These are phyloP conservation scores for Tolypocladium tropicale DNA, from an alignment of 2,329 filamentous ascomycete species.

Conservation along the genomic window DNA sequence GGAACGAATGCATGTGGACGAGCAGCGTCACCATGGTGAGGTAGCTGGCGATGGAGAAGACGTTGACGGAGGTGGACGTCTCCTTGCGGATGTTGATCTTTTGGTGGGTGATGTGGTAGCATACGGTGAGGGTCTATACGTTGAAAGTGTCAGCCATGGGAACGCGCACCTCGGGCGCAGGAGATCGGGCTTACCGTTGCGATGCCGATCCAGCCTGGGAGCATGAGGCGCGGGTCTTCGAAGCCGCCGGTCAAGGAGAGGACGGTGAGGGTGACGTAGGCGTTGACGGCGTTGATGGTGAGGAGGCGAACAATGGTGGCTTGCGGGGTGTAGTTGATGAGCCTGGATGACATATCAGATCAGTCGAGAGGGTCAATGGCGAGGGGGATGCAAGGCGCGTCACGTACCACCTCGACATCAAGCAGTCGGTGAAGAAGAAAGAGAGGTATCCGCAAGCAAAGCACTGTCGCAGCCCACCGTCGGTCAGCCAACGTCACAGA, in stretches of 20 bases:
- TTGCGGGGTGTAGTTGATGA: slow-evolving; percentile 73
- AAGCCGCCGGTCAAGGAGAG: slow-evolving; percentile 61
- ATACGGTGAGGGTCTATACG: slow-evolving; percentile 54
- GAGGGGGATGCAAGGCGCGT: background rate
- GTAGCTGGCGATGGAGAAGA: slow-evolving; percentile 68
- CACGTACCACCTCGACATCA: slow-evolving; percentile 70
- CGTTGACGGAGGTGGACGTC: slow-evolving; percentile 65
- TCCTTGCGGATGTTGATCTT: slow-evolving; percentile 73
- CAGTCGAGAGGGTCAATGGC: background rate
- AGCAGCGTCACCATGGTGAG: slow-evolving; percentile 63
- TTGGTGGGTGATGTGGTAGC: slow-evolving; percentile 68
- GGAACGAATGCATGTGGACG: slow-evolving; percentile 53
- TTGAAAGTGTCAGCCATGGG: background rate
- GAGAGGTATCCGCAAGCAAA: slow-evolving; percentile 67
- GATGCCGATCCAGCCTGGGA: slow-evolving; percentile 71
- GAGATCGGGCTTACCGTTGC: slow-evolving; percentile 46
- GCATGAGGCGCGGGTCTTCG: slow-evolving; percentile 57
- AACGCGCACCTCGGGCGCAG: background rate
- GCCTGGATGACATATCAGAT: slow-evolving; percentile 36
- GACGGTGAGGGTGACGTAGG: slow-evolving; percentile 63
- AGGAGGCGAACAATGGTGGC: slow-evolving; percentile 72
- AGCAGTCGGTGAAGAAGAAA: slow-evolving; percentile 75
- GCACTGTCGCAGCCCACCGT: slow-evolving; percentile 39
- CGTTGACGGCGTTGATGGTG: slow-evolving; percentile 63
- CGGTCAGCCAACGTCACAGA: background rate